Evolutionary conservation across 371 early-diverging fungal genomes (phyloP).

Genomic region (Saksenaea vasiformis): DNA sequence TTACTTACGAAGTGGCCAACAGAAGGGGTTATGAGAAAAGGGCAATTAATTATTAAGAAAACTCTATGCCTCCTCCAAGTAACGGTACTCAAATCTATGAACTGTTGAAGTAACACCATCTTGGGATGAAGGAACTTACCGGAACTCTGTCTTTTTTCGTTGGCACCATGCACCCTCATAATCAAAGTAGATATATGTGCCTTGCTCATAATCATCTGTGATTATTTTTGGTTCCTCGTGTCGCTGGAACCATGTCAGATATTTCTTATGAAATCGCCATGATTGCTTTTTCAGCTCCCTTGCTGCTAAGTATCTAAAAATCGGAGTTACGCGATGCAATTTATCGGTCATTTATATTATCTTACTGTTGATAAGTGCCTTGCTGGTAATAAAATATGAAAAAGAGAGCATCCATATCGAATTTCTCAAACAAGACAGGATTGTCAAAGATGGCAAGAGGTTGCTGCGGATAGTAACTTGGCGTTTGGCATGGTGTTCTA

Average conservation of each 20-base stretch:
- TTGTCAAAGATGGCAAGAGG: conserved; percentile 82
- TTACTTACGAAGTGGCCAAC: conserved; percentile 44
- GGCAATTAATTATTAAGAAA: not conserved
- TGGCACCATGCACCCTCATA: conserved; percentile 98
- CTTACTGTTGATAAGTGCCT: conserved; percentile 96
- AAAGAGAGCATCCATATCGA: conserved; percentile 97
- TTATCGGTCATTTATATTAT: not conserved
- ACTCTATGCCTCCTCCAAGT: conserved; percentile 75
- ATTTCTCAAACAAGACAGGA: conserved; percentile 84
- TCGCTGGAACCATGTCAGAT: conserved; percentile 99
- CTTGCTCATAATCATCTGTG: conserved; percentile 98
- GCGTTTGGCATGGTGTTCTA: conserved; percentile 76
- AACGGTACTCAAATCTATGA: conserved; percentile 84
- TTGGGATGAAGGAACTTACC: conserved; percentile 35
- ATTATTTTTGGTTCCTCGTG: conserved; percentile 97
- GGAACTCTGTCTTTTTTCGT: conserved; percentile 95
- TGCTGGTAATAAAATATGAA: conserved; percentile 98
- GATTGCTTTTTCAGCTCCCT: conserved; percentile 95
- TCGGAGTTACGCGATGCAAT: not conserved
- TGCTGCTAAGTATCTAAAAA: conserved; percentile 86
- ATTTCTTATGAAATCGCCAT: conserved; percentile 99
- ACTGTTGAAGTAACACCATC: not conserved
- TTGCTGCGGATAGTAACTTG: conserved; percentile 89
- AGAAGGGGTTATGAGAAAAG: conserved; percentile 8
- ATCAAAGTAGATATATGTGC: conserved; percentile 99